Evolutionary conservation across 306 rosid species (phyloP), one percentile per base, ranked within the genome.

Genomic region (Boehmeria nivea): DNA sequence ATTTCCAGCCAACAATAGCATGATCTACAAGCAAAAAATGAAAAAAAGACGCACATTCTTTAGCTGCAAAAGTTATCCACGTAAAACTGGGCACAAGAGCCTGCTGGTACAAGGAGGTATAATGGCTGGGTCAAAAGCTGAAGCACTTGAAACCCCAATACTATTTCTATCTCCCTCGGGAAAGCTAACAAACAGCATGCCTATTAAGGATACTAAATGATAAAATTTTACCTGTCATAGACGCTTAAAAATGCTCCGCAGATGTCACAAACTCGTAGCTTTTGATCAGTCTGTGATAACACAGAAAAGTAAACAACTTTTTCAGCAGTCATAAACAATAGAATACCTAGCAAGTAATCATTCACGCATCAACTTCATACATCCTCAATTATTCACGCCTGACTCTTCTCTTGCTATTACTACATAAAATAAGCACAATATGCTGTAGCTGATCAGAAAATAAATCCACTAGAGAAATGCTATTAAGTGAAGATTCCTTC

Each of bases 81-180:
- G 96, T 83, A 93, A 82, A 88, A 88, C 90, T 85, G 80, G 99
- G 95, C 90, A 81, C 95, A 88, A 93, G 80, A 88, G 99, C 95
- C 95, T 93, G 99, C 99, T 93, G 99, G 96, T 84, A 93, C 89
- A 93, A 93, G 95, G 97, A 89, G 99, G 99, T 81, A 88, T 85
- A 75, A 88, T 85, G 68, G 82, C 65, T 71, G 79, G 99, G 88
- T 93, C 95, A 93, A 91, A 88, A 85, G 95, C 82, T 80, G 94
- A 86, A 87, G 94, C 80, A 81, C 82, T 88, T 76, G 72, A 84
- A 75, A 85, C 96, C 95, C 86, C 82, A 85, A 85, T 40, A 63
- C 96, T 70, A 77, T 60, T 76, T 78, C 81, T 73, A 66, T 55
- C 66, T 44, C 44, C 66, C 89, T 77, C 54, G 77, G 26, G 59